Conservation (phyloP, 345 rosid genomes). For the Murraya paniculata region DNA sequence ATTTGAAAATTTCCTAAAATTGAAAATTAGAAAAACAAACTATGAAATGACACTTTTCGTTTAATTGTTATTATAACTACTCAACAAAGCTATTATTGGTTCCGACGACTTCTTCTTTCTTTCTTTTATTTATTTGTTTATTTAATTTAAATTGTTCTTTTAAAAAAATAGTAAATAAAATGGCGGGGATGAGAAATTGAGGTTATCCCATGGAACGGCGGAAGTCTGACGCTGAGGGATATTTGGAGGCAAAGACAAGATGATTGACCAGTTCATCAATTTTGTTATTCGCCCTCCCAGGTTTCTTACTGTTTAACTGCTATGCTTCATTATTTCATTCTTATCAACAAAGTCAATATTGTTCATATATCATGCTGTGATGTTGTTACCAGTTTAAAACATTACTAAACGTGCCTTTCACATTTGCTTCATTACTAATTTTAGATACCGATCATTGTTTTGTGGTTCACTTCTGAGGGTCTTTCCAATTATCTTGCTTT, state of each 20-base stretch:
- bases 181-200: slow-evolving; percentile 20
- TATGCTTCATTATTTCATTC: background rate
- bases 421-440: background rate
- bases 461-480: background rate
- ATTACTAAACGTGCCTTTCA: background rate
- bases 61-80: background rate
- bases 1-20: background rate
- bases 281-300: slow-evolving; percentile 99
- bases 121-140: no score
- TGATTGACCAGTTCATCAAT: slow-evolving; percentile 98
- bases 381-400: background rate
- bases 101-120: background rate
- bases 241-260: slow-evolving; percentile 19
- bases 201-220: slow-evolving; percentile 11
- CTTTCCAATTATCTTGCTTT: background rate
- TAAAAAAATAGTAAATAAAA: background rate
- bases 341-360: background rate
- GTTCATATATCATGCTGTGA: background rate
- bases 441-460: background rate
- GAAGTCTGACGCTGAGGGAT: slow-evolving; percentile 14
- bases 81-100: background rate
- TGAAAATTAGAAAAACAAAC: background rate
- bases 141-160: no score
- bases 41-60: background rate
- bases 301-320: slow-evolving; percentile 29